phyloP scores from a whole-genome alignment of 768 basidiomycete species.

The Amanita fuliginea region DNA sequence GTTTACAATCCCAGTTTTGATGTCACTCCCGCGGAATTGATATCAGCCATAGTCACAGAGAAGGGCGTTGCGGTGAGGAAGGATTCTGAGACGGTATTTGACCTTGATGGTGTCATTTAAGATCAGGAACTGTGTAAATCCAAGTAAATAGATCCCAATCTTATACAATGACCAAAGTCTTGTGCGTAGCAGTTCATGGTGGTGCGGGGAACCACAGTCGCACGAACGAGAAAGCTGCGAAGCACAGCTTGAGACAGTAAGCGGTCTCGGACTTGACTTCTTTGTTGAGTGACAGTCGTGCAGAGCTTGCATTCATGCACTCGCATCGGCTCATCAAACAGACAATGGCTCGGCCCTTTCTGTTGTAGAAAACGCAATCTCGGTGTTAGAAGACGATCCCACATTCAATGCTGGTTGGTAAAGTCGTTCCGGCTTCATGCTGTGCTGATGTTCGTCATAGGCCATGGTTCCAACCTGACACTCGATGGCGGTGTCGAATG shows the following conservation, averaged over 20 bases:
- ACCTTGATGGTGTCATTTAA: slow-evolving; percentile 48
- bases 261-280: slow-evolving; percentile 1
- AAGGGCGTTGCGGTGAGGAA: slow-evolving; percentile 79
- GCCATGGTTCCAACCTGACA: slow-evolving; percentile 72
- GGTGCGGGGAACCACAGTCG: slow-evolving; percentile 62
- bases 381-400: slow-evolving; percentile 53
- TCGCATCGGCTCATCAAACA: slow-evolving; percentile 10
- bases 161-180: slow-evolving; percentile 9
- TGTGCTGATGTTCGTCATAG: slow-evolving; percentile 19
- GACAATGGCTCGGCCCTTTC: slow-evolving; percentile 22
- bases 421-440: neutral
- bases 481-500: slow-evolving; percentile 70
- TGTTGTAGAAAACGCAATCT: slow-evolving; percentile 43
- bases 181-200: slow-evolving; percentile 59
- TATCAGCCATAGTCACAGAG: slow-evolving; percentile 93
- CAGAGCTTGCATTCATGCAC: slow-evolving; percentile 44
- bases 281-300: neutral
- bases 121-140: neutral
- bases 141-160: neutral
- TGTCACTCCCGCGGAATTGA: slow-evolving; percentile 88
- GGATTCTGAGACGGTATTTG: slow-evolving; percentile 46
- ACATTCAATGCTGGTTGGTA: slow-evolving; percentile 57
- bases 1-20: slow-evolving; percentile 96
- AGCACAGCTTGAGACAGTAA: slow-evolving; percentile 46
- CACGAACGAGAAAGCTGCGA: slow-evolving; percentile 38